Conservation (phyloP, 2,329 filamentous ascomycete species). For the Ambrosiella beaveri region DNA sequence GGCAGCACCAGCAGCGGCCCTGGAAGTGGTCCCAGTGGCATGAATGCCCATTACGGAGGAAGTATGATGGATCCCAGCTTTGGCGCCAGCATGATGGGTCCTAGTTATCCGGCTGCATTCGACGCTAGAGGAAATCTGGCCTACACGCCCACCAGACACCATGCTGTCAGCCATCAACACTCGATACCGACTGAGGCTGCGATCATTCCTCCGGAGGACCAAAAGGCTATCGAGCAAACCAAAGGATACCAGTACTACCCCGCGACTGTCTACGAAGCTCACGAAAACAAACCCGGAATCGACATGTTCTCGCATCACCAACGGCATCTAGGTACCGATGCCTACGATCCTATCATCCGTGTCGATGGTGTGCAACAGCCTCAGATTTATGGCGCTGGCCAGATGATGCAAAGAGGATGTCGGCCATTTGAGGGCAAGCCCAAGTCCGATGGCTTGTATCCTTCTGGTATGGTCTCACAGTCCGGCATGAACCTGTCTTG, state of each 20-base stretch:
- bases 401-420: slow-evolving; percentile 25
- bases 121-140: slow-evolving; percentile 24
- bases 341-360: slow-evolving; percentile 20
- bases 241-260: slow-evolving; percentile 41
- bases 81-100: slow-evolving; percentile 24
- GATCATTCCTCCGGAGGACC: slow-evolving; percentile 33
- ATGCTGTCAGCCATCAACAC: slow-evolving; percentile 30
- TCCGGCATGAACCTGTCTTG: slow-evolving; percentile 28
- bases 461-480: slow-evolving; percentile 27
- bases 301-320: slow-evolving; percentile 31
- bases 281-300: slow-evolving; percentile 27
- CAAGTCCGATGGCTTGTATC: slow-evolving; percentile 36
- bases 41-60: slow-evolving; percentile 30
- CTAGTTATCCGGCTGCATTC: slow-evolving; percentile 22
- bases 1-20: slow-evolving; percentile 52
- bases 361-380: slow-evolving; percentile 21
- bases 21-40: slow-evolving; percentile 45
- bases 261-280: slow-evolving; percentile 31
- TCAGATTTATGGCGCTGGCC: slow-evolving; percentile 28
- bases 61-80: slow-evolving; percentile 25
- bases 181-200: slow-evolving; percentile 29
- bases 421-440: slow-evolving; percentile 37
- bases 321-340: slow-evolving; percentile 13
- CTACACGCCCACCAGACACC: slow-evolving; percentile 21
- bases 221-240: slow-evolving; percentile 29